Percentiles rank a stretch among this genome's conserved stretches.
Conservation (phyloP, 2,329 filamentous ascomycete genomes). For the Stenocarpella maydis region DNA sequence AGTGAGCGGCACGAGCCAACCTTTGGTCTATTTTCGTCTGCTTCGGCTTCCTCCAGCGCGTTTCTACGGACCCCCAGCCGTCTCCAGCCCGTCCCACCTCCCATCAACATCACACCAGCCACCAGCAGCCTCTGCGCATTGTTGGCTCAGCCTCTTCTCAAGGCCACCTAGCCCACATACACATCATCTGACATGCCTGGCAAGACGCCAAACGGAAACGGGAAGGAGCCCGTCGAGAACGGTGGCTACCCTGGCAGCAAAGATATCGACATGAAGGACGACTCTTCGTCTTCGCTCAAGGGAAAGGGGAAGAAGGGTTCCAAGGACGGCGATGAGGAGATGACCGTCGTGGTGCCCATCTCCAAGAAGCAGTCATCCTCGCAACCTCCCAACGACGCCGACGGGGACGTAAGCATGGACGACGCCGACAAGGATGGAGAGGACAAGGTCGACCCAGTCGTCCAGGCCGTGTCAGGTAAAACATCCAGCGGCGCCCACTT, state of each 20-base stretch:
- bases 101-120: neutral
- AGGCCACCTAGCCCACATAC: constrained; percentile 10
- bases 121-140: constrained; percentile 28
- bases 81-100: constrained; percentile 12
- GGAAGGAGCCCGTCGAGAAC: constrained; percentile 75
- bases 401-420: constrained; percentile 77
- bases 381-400: constrained; percentile 65
- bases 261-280: constrained; percentile 74
- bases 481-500: constrained; percentile 28
- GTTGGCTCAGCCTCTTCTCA: constrained; percentile 27
- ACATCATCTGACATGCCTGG: constrained; percentile 66
- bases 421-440: constrained; percentile 63
- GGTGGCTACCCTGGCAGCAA: constrained; percentile 68
- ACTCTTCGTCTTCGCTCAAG: constrained; percentile 59
- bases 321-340: constrained; percentile 78
- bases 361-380: constrained; percentile 71
- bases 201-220: constrained; percentile 77
- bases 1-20: constrained; percentile 30
- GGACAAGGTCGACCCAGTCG: constrained; percentile 66
- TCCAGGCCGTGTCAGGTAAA: constrained; percentile 68
- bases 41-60: constrained; percentile 26
- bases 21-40: constrained; percentile 27
- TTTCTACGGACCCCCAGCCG: constrained; percentile 22
- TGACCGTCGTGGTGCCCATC: constrained; percentile 82
- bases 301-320: constrained; percentile 68